These are phyloP conservation scores for Aegilops longissima DNA, from an alignment of 176 grass and related monocot species.

Conservation along the genomic window DNA sequence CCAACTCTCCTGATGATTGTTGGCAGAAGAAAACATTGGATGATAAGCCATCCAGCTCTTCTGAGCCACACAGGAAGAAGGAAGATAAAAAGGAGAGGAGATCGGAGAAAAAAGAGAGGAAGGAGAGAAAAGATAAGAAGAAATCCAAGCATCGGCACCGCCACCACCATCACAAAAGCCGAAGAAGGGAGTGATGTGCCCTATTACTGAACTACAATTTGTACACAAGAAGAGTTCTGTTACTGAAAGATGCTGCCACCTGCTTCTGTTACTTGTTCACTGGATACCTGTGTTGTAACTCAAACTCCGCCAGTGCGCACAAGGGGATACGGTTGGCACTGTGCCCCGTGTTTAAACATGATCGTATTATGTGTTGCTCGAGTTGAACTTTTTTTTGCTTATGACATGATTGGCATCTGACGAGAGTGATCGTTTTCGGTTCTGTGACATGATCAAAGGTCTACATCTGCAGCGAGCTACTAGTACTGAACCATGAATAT, in stretches of 20 bases:
- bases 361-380: background rate
- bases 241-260: background rate
- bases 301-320: background rate
- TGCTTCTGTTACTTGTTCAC: background rate
- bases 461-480: background rate
- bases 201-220: slow-evolving; percentile 2
- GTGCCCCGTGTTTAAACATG: background rate
- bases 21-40: slow-evolving; percentile 21
- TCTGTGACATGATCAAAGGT: background rate
- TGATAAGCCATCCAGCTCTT: slow-evolving; percentile 16
- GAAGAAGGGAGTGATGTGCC: slow-evolving; percentile 41
- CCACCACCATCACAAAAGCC: slow-evolving; percentile 49
- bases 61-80: slow-evolving; percentile 23
- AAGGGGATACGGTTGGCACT: background rate
- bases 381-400: background rate
- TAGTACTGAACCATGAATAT: too few species aligned
- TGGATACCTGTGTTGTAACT: slow-evolving; percentile 19
- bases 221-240: slow-evolving; percentile 15
- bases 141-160: slow-evolving; percentile 53
- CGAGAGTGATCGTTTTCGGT: background rate
- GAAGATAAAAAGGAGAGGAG: slow-evolving; percentile 31
- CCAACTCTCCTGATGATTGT: slow-evolving; percentile 25
- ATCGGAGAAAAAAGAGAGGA: slow-evolving; percentile 41
- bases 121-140: slow-evolving; percentile 57
- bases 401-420: background rate